Base-by-base conservation (phyloP, 2,329 filamentous ascomycete species). In the Pseudomassariella vexata region DNA sequence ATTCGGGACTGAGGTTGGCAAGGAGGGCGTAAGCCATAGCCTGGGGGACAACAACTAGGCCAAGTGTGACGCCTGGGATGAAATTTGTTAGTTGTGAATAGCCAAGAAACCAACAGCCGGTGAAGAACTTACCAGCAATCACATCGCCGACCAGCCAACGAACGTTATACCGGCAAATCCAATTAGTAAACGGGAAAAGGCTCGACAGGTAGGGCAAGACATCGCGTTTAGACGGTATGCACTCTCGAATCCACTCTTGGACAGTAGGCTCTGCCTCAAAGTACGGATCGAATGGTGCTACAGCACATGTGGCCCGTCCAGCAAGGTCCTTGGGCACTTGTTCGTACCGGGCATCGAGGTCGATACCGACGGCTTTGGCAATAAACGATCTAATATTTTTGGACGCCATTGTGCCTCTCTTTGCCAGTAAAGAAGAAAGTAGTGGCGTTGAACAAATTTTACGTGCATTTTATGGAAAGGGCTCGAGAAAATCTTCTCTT, bases 11-110 rank as follows among this genome's bases (percentile, higher is more conserved):
- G 11, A 90, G 63, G 24, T 77, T 65, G 16, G 85, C 85, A 15
- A 90, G 66, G 20, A 79, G 62, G 9, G 85, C 83, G 52, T 90
- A 90, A 1, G 84, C 83, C 80, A 89, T 84, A 35, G 80, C 78
- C 57, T 89, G 85, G 5, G 84, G 84, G 28, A 88, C 79, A 18
- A 88, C 82, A 9, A 88, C 83, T 30, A 81, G 72, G 24, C 83
- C 83, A 25, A 85, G 77, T 3, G 81, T 85, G 38, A 84, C 47
- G 34, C 58, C 59, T 46, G 17, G 5, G 5, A 15, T 20, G 11
- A 24, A 16, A 24, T 8, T 10, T 20, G 14, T 34, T 33, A 14
- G 12, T 14, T 24, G 9, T 11, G 6, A 5, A 19, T 23, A 11
- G 25, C n/a, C n/a, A n/a, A n/a, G n/a, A n/a, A n/a, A n/a, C n/a